A percentile compares a stretch with the other conserved stretches of the same genome.
Conservation (phyloP, 495 filamentous ascomycete genomes). For the Neurospora pannonica region DNA sequence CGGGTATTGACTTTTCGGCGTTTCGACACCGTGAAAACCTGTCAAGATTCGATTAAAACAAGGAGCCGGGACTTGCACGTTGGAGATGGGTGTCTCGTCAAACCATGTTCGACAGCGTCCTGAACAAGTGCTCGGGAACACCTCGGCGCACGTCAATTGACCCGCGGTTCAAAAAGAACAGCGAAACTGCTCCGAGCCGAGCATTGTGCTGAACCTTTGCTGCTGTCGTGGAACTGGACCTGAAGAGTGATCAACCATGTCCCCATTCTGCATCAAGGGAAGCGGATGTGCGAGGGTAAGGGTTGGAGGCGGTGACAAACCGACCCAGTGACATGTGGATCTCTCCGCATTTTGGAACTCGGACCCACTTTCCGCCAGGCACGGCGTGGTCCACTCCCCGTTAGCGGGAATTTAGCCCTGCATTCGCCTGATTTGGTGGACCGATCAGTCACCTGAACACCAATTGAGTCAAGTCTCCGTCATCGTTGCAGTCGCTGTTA, state of each 20-base stretch:
- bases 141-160: neutral
- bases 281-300: neutral
- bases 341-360: neutral
- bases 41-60: neutral
- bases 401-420: neutral
- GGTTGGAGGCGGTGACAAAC: neutral
- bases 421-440: neutral
- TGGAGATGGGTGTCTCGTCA: neutral
- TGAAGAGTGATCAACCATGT: neutral
- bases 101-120: neutral
- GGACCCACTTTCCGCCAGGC: neutral
- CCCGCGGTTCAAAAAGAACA: neutral
- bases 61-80: neutral
- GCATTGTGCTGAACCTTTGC: neutral
- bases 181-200: neutral
- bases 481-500: neutral
- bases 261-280: neutral
- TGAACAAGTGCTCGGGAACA: neutral
- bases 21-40: neutral
- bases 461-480: neutral
- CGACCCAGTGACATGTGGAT: neutral
- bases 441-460: neutral
- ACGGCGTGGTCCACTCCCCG: neutral
- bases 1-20: neutral
- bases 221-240: neutral